Conservation (phyloP, 1,139 yeast species). For the Hyphopichia buzzinii region DNA sequence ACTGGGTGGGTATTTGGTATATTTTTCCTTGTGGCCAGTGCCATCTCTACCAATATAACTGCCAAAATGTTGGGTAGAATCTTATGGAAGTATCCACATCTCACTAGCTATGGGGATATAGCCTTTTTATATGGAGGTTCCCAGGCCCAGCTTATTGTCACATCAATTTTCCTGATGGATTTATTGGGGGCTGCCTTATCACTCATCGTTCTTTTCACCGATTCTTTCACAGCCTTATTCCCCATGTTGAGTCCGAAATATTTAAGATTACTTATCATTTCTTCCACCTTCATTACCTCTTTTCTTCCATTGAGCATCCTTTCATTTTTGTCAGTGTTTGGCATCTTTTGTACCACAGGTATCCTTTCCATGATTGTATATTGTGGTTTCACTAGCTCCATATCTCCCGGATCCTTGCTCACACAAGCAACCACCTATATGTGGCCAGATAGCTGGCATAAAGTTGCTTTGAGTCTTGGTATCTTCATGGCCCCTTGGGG, state of each 20-base stretch:
- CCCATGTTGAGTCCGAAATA: constrained; percentile 46
- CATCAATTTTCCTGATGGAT: constrained; percentile 72
- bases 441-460: constrained; percentile 51
- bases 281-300: constrained; percentile 56
- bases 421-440: constrained; percentile 47
- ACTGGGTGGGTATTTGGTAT: constrained; percentile 81
- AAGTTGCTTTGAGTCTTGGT: constrained; percentile 64
- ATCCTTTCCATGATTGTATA: constrained; percentile 56
- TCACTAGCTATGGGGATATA: constrained; percentile 45
- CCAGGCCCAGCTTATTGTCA: constrained; percentile 55
- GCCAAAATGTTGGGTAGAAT: constrained; percentile 52
- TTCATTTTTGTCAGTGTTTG: constrained; percentile 70
- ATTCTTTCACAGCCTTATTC: constrained; percentile 68
- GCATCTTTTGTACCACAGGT: constrained; percentile 68
- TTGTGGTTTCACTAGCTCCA: constrained; percentile 59
- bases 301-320: constrained; percentile 72
- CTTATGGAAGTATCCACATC: constrained; percentile 24
- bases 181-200: constrained; percentile 77
- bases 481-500: constrained; percentile 88
- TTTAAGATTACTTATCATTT: constrained; percentile 52
- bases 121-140: constrained; percentile 46
- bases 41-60: constrained; percentile 63
- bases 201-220: constrained; percentile 76
- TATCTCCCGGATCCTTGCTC: constrained; percentile 66
- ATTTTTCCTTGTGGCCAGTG: constrained; percentile 51